Percentiles rank a stretch among this genome's conserved stretches.
Evolutionary conservation across 2,329 filamentous ascomycete species (phyloP).

Genomic region (Venturia oleaginea): DNA sequence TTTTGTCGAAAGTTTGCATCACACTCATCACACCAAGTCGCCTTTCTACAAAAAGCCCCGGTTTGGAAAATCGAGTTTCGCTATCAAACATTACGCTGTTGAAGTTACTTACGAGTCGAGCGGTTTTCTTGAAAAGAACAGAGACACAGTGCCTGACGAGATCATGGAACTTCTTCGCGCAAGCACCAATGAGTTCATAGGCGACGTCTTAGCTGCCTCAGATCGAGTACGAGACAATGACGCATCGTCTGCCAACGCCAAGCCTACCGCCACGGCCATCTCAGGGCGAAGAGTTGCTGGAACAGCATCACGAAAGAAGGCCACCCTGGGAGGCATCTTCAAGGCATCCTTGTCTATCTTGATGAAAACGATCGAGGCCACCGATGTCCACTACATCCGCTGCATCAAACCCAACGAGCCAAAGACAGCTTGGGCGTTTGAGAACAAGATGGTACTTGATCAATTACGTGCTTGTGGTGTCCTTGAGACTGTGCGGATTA

Average conservation of each 20-base stretch:
- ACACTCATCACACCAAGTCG: constrained; percentile 78
- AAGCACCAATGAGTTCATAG: constrained; percentile 77
- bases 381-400: constrained; percentile 96
- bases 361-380: constrained; percentile 96
- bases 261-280: constrained; percentile 51
- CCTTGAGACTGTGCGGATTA: constrained; percentile 94
- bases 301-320: constrained; percentile 75
- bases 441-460: constrained; percentile 96
- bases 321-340: constrained; percentile 96
- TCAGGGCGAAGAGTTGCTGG: constrained; percentile 75
- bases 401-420: constrained; percentile 99
- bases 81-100: constrained; percentile 94
- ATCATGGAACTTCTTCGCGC: constrained; percentile 87
- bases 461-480: constrained; percentile 98
- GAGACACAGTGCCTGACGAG: constrained; percentile 96
- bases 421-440: constrained; percentile 95
- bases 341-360: constrained; percentile 96
- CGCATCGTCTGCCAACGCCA: constrained; percentile 55
- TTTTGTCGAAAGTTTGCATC: constrained; percentile 76
- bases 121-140: constrained; percentile 98
- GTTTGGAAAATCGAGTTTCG: constrained; percentile 95
- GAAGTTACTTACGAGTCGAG: constrained; percentile 99
- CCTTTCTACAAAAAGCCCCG: constrained; percentile 98
- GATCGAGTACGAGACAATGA: constrained; percentile 87
- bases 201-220: constrained; percentile 75